Conservation (phyloP, 2,329 filamentous ascomycete species). For the Zasmidium angulare region DNA sequence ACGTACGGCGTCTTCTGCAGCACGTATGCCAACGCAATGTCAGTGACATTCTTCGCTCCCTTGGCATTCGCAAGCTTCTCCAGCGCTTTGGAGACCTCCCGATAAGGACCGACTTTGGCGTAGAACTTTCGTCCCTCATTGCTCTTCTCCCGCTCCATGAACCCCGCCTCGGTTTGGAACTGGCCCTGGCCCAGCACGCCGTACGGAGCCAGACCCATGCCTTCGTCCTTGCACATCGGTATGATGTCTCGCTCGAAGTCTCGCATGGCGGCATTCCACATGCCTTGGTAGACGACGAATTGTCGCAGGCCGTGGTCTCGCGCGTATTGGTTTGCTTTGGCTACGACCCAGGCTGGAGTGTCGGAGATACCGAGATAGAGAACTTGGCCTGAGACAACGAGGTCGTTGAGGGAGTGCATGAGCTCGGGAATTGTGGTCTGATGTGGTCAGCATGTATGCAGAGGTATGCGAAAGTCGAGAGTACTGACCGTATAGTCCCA, state of each 20-base stretch:
- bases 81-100: constrained; percentile 54
- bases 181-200: constrained; percentile 44
- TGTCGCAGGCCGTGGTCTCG: constrained; percentile 65
- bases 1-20: constrained; percentile 65
- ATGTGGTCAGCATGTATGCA: neutral
- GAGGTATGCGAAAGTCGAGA: constrained; percentile 16
- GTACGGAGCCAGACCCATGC: constrained; percentile 60
- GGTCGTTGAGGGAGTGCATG: constrained; percentile 65
- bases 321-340: constrained; percentile 49
- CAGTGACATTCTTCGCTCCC: constrained; percentile 36
- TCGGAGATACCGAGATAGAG: constrained; percentile 67
- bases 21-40: constrained; percentile 64
- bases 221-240: constrained; percentile 62
- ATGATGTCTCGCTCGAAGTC: constrained; percentile 57
- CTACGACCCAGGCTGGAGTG: constrained; percentile 61
- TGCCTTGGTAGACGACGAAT: constrained; percentile 69
- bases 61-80: constrained; percentile 59
- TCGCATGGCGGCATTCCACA: constrained; percentile 40
- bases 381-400: constrained; percentile 62
- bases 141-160: constrained; percentile 42
- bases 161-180: constrained; percentile 44
- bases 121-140: constrained; percentile 31
- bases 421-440: constrained; percentile 56
- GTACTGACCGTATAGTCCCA: constrained; percentile 60
- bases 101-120: constrained; percentile 29